phyloP scores from a whole-genome alignment of 208 protist species.

The Trypanosoma conorhini region DNA sequence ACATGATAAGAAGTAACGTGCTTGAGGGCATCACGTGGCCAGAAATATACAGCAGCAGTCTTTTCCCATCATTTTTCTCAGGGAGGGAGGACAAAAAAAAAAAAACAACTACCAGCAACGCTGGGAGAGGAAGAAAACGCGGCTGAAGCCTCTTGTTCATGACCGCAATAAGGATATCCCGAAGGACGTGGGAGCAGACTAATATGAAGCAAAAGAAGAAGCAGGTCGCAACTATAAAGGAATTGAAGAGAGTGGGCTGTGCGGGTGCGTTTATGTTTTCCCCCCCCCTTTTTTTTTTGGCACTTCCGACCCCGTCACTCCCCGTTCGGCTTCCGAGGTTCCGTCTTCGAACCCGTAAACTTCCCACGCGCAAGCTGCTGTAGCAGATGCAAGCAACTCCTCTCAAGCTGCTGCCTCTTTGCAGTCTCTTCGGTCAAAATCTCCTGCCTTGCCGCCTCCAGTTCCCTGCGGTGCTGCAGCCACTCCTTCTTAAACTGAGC shows the following conservation, averaged over 20 bases:
- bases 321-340: background rate
- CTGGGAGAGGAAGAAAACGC: constrained; percentile 1
- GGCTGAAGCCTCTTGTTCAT: background rate
- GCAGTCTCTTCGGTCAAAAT: constrained; percentile 47
- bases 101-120: background rate
- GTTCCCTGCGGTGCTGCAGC: constrained; percentile 58
- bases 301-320: background rate
- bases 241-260: too few relatives aligned
- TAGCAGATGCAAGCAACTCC: constrained; percentile 2
- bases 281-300: background rate
- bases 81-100: constrained; percentile 3
- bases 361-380: constrained; percentile 5
- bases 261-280: too few relatives aligned
- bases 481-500: constrained; percentile 86
- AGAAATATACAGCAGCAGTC: background rate
- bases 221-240: too few relatives aligned
- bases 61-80: background rate
- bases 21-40: background rate
- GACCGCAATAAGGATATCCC: constrained; percentile 16
- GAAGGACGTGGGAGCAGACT: background rate
- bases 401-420: constrained; percentile 12
- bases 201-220: background rate
- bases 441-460: constrained; percentile 61
- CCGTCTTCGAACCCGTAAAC: background rate
- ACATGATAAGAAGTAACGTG: background rate